Percentiles rank a stretch among this genome's conserved stretches.
Evolutionary conservation across 2,329 filamentous ascomycete species (phyloP).

Genomic region (Xylariales sp.): DNA sequence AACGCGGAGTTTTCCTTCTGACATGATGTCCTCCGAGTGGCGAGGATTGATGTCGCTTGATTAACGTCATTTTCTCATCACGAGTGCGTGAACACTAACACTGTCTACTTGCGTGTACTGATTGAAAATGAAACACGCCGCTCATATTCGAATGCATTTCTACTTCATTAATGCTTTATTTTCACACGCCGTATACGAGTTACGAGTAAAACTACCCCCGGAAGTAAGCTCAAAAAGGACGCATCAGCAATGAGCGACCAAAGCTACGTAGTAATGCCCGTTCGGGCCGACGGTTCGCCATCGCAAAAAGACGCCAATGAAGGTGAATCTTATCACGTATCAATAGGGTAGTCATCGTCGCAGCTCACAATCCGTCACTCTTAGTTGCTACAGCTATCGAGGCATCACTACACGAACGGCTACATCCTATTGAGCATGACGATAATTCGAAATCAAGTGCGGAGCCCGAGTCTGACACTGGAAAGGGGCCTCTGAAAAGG

Average conservation of each 20-base stretch:
- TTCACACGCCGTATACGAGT: too few relatives aligned
- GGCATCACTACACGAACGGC: slow-evolving; percentile 4
- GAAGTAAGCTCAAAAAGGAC: background rate
- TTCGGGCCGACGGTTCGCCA: slow-evolving; percentile 6
- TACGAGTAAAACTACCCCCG: too few relatives aligned
- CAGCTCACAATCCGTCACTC: background rate
- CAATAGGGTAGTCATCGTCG: too few relatives aligned
- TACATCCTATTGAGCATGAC: slow-evolving; percentile 6
- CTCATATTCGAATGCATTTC: background rate
- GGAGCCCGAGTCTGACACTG: too few relatives aligned
- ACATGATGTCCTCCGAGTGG: background rate
- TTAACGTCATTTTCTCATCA: background rate
- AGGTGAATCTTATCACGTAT: background rate
- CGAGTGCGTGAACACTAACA: background rate
- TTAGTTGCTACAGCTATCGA: slow-evolving; percentile 14
- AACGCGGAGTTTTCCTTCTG: too few relatives aligned
- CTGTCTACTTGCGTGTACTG: background rate
- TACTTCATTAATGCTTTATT: background rate
- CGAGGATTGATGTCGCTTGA: background rate
- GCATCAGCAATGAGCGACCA: slow-evolving; percentile 2
- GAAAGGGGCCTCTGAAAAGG: slow-evolving; percentile 16
- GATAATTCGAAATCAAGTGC: background rate
- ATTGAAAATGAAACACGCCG: background rate
- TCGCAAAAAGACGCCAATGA: background rate
- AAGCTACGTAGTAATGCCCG: slow-evolving; percentile 17